A percentile compares a stretch with the other conserved stretches of the same genome.
phyloP scores from a whole-genome alignment of 1,284 basidiomycete species.

The Amylostereum chailletii region DNA sequence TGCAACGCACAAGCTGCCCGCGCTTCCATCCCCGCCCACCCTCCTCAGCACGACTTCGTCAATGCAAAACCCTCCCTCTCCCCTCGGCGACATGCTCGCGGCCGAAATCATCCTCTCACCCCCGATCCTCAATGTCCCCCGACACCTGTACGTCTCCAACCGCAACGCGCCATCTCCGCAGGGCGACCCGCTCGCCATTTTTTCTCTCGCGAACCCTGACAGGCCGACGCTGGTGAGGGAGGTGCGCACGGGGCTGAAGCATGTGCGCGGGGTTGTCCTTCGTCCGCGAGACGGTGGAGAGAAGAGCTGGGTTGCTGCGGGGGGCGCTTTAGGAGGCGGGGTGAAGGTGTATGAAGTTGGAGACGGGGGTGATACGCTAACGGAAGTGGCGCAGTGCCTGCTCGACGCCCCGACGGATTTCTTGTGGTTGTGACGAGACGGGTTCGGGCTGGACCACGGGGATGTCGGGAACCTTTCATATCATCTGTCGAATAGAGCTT shows the following conservation, averaged over 20 bases:
- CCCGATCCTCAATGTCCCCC: slow-evolving; percentile 28
- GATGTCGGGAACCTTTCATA: too few species aligned
- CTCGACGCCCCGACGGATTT: slow-evolving; percentile 15
- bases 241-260: slow-evolving; percentile 21
- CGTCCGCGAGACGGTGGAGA: slow-evolving; percentile 13
- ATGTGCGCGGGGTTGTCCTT: slow-evolving; percentile 21
- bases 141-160: slow-evolving; percentile 55
- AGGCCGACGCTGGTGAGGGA: slow-evolving; percentile 15
- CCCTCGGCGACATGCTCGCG: slow-evolving; percentile 34
- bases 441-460: too few species aligned
- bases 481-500: too few species aligned
- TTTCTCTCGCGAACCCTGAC: slow-evolving; percentile 16
- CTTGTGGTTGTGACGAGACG: slow-evolving; percentile 7
- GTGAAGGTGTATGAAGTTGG: slow-evolving; percentile 24
- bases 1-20: slow-evolving; percentile 39
- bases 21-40: slow-evolving; percentile 28
- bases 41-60: slow-evolving; percentile 36
- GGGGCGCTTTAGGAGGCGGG: slow-evolving; percentile 21
- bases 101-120: slow-evolving; percentile 50
- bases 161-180: slow-evolving; percentile 51
- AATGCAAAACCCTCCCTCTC: slow-evolving; percentile 32
- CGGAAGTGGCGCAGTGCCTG: slow-evolving; percentile 13
- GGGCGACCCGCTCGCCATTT: slow-evolving; percentile 58
- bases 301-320: slow-evolving; percentile 19
- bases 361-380: slow-evolving; percentile 15